Percentiles rank a stretch among this genome's conserved stretches.
Conservation (phyloP, 1,284 basidiomycete species). For the Moniliella sp. region DNA sequence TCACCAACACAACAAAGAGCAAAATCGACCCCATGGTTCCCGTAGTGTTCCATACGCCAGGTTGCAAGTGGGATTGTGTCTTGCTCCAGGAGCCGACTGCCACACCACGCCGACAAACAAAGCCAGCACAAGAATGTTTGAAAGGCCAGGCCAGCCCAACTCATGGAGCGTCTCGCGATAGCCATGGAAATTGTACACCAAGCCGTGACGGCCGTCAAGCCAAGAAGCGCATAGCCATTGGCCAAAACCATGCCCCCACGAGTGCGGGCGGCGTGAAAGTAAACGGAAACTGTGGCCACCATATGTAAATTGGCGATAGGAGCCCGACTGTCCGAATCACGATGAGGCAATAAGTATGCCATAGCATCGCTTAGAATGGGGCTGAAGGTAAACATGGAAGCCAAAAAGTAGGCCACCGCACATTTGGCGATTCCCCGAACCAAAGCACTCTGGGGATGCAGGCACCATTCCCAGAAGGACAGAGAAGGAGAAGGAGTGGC, state of each 20-base stretch:
- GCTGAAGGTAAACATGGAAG: slow-evolving; percentile 74
- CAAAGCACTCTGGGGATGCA: too few relatives aligned
- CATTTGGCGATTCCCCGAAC: slow-evolving; percentile 74
- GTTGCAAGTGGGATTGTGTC: too few relatives aligned
- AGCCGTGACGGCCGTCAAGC: too few relatives aligned
- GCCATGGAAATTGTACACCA: too few relatives aligned
- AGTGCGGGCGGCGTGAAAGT: slow-evolving; percentile 46
- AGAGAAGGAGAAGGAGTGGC: too few relatives aligned
- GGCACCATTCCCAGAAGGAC: too few relatives aligned
- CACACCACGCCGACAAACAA: slow-evolving; percentile 52
- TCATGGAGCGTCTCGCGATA: too few relatives aligned
- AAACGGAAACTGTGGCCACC: slow-evolving; percentile 60
- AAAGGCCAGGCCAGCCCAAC: slow-evolving; percentile 38
- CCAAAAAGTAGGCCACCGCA: slow-evolving; percentile 67
- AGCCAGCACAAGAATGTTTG: slow-evolving; percentile 36
- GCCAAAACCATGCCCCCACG: slow-evolving; percentile 75
- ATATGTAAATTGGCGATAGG: slow-evolving; percentile 52
- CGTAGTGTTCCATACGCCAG: slow-evolving; percentile 92
- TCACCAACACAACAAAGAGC: slow-evolving; percentile 43
- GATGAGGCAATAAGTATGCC: slow-evolving; percentile 15
- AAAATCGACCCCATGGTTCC: slow-evolving; percentile 22
- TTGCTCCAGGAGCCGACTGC: slow-evolving; percentile 62
- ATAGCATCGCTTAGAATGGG: slow-evolving; percentile 37
- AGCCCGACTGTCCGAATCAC: slow-evolving; percentile 14
- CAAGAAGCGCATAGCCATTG: slow-evolving; percentile 53